Evolutionary conservation across 345 rosid species (phyloP).

Genomic region (Salix dunnii): DNA sequence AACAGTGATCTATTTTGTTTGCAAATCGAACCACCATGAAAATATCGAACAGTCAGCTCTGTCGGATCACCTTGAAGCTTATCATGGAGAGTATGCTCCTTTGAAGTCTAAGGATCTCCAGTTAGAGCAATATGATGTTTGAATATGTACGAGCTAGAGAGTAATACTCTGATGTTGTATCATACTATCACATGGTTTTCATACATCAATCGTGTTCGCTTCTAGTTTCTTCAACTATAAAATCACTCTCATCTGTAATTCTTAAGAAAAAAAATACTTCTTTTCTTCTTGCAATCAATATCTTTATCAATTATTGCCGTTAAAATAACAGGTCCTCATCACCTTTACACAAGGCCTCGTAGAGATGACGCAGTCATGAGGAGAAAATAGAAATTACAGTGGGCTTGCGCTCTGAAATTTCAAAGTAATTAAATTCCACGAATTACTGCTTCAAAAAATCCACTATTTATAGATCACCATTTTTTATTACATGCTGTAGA

Average conservation of each 20-base stretch:
- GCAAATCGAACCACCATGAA: slow-evolving; percentile 58
- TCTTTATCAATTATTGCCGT: background rate
- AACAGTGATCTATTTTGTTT: slow-evolving; percentile 51
- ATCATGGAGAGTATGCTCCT: slow-evolving; percentile 37
- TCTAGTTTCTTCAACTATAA: too few relatives aligned
- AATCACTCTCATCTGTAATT: too few relatives aligned
- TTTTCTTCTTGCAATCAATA: too few relatives aligned
- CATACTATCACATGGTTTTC: too few relatives aligned
- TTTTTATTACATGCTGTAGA: too few relatives aligned
- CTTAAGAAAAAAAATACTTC: too few relatives aligned
- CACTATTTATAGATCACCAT: background rate
- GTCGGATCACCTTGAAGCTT: slow-evolving; percentile 51
- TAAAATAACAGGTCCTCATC: background rate
- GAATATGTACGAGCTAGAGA: background rate
- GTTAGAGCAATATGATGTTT: slow-evolving; percentile 10
- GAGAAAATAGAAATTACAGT: background rate
- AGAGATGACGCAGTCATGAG: background rate
- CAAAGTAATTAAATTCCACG: background rate
- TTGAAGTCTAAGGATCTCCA: slow-evolving; percentile 19
- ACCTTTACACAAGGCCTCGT: background rate
- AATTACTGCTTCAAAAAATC: background rate
- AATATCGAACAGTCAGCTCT: slow-evolving; percentile 49
- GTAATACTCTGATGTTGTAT: too few relatives aligned
- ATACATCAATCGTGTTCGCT: too few relatives aligned
- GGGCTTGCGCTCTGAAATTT: background rate